These are phyloP conservation scores for Pleurotus salmoneostramineus DNA, from an alignment of 768 basidiomycete genomes.

Conservation along the genomic window DNA sequence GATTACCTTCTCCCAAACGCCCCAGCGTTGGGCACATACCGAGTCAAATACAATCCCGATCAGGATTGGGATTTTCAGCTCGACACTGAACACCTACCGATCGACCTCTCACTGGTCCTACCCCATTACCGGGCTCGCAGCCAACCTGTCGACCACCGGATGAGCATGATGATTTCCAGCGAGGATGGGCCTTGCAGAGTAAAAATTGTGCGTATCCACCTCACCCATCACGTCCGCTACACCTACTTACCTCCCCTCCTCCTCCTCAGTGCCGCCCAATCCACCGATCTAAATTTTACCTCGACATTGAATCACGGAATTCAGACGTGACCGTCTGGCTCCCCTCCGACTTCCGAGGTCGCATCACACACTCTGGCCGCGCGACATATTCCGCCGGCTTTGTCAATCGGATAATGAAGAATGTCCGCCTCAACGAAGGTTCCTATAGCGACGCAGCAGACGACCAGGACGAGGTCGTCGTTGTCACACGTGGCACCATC, in stretches of 20 bases:
- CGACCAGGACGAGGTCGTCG: conserved; percentile 59
- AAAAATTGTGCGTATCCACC: conserved; percentile 57
- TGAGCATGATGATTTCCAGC: conserved; percentile 63
- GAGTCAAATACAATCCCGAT: conserved; percentile 58
- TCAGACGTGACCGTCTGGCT: conserved; percentile 75
- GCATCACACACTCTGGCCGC: conserved; percentile 51
- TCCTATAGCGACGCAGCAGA: conserved; percentile 24
- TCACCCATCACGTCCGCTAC: conserved; percentile 12
- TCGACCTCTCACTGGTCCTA: conserved; percentile 66
- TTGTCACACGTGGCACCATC: conserved; percentile 57
- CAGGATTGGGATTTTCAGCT: conserved; percentile 67
- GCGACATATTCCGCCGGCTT: conserved; percentile 69
- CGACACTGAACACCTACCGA: conserved; percentile 43
- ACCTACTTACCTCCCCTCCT: conserved; percentile 11
- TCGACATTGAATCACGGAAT: conserved; percentile 60
- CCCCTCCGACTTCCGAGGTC: conserved; percentile 76
- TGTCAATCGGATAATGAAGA: conserved; percentile 59
- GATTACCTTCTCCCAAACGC: conserved; percentile 14
- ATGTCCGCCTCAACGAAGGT: conserved; percentile 43
- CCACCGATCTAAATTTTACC: conserved; percentile 51
- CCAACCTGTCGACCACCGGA: conserved; percentile 68
- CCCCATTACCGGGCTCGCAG: conserved; percentile 77
- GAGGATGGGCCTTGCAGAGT: conserved; percentile 55
- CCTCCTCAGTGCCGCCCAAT: conserved; percentile 51
- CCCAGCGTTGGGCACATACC: conserved; percentile 46